These are phyloP conservation scores for Epichloe sibirici DNA, from an alignment of 2,329 filamentous ascomycete genomes.

Conservation along the genomic window DNA sequence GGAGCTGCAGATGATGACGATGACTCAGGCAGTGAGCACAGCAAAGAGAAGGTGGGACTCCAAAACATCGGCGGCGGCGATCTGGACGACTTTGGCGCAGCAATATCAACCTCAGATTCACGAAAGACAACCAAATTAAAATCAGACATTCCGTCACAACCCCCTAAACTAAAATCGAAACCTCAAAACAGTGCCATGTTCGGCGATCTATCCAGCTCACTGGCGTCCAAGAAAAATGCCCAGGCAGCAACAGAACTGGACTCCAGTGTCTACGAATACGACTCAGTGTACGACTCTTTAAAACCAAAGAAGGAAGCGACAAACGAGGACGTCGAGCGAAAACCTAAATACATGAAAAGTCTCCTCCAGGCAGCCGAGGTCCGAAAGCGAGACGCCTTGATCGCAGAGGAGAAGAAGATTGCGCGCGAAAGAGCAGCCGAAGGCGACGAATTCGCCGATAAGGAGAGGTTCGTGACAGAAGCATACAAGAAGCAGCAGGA, in stretches of 20 bases:
- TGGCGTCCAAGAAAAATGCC: constrained; percentile 50
- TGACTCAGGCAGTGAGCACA: constrained; percentile 40
- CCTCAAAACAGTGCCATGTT: constrained; percentile 33
- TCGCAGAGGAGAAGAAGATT: constrained; percentile 71
- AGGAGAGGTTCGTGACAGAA: constrained; percentile 76
- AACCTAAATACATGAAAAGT: constrained; percentile 68
- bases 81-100: constrained; percentile 36
- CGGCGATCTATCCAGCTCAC: constrained; percentile 53
- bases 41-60: constrained; percentile 24
- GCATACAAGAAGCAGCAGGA: constrained; percentile 74
- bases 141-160: constrained; percentile 21
- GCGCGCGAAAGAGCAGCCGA: constrained; percentile 67
- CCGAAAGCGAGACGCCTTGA: constrained; percentile 64
- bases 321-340: constrained; percentile 42
- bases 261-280: constrained; percentile 73
- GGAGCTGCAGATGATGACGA: constrained; percentile 41
- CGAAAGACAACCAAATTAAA: constrained; percentile 23
- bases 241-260: constrained; percentile 56
- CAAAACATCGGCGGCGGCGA: constrained; percentile 56
- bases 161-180: constrained; percentile 34
- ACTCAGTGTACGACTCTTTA: constrained; percentile 67
- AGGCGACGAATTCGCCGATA: constrained; percentile 68
- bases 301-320: constrained; percentile 51
- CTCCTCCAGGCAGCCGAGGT: constrained; percentile 62
- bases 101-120: constrained; percentile 12